Conservation (phyloP, 2,329 filamentous ascomycete genomes). For the Ophiostoma montium region DNA sequence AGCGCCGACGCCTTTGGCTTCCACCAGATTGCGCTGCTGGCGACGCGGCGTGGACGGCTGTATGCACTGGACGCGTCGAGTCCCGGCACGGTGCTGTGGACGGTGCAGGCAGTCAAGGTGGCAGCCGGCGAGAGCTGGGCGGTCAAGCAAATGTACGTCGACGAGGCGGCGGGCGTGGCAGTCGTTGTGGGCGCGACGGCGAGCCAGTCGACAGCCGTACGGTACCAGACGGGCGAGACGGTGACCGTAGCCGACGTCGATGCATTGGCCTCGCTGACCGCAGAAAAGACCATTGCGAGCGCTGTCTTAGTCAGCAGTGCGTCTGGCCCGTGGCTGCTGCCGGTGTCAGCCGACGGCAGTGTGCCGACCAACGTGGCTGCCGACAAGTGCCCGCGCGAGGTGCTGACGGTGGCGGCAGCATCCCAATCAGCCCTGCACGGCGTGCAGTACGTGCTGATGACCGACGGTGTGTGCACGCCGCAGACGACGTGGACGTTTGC, state of each 20-base stretch:
- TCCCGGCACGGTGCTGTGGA: slow-evolving; percentile 65
- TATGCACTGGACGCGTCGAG: slow-evolving; percentile 68
- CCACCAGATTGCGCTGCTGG: slow-evolving; percentile 69
- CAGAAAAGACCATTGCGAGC: slow-evolving; percentile 24
- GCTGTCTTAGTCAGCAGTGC: slow-evolving; percentile 39
- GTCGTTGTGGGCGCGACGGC: slow-evolving; percentile 41
- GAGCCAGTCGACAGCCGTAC: slow-evolving; percentile 47
- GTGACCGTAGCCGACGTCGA: slow-evolving; percentile 17
- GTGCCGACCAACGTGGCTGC: slow-evolving; percentile 29
- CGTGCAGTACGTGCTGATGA: slow-evolving; percentile 32
- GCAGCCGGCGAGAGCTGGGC: slow-evolving; percentile 39
- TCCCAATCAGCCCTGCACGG: slow-evolving; percentile 38
- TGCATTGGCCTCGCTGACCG: slow-evolving; percentile 25
- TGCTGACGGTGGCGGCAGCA: slow-evolving; percentile 34
- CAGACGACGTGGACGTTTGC: slow-evolving; percentile 59
- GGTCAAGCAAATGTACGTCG: slow-evolving; percentile 51
- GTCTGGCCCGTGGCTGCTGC: slow-evolving; percentile 38
- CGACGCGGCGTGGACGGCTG: slow-evolving; percentile 64
- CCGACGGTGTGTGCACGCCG: slow-evolving; percentile 27
- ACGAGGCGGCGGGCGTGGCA: slow-evolving; percentile 41
- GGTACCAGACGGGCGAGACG: slow-evolving; percentile 35
- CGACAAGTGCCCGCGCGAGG: slow-evolving; percentile 30
- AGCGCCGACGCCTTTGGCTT: slow-evolving; percentile 54
- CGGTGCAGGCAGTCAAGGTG: slow-evolving; percentile 46
- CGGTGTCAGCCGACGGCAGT: slow-evolving; percentile 36